Percentiles rank a stretch among this genome's conserved stretches.
Evolutionary conservation across 2,329 filamentous ascomycete genomes (phyloP).

Genomic region (Monilinia polystroma): DNA sequence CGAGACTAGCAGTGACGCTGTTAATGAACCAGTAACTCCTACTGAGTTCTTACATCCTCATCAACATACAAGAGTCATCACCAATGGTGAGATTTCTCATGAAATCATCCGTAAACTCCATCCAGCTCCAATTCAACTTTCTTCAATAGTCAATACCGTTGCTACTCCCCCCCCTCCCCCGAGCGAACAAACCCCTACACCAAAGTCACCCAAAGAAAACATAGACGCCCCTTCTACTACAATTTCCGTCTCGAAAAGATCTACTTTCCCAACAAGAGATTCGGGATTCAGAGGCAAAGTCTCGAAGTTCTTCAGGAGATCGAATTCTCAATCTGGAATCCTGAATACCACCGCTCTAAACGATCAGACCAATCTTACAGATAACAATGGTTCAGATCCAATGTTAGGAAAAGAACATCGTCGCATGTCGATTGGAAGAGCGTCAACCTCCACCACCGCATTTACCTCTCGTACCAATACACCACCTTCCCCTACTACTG

Average conservation of each 20-base stretch:
- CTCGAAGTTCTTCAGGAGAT: conserved; percentile 32
- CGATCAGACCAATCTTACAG: conserved; percentile 20
- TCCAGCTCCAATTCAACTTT: conserved; percentile 18
- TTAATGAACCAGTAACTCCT: conserved; percentile 61
- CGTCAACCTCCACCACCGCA: conserved; percentile 32
- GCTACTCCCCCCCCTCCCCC: conserved; percentile 27
- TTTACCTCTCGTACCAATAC: conserved; percentile 32
- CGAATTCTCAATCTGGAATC: conserved; percentile 26
- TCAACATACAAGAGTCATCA: conserved; percentile 46
- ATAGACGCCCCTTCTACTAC: conserved; percentile 1
- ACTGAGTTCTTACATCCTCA: conserved; percentile 57
- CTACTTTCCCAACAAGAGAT: conserved; percentile 24
- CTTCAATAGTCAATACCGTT: conserved; percentile 32
- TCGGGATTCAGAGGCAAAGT: conserved; percentile 26
- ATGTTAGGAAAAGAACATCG: conserved; percentile 27
- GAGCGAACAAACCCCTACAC: not conserved
- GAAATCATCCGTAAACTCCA: conserved; percentile 17
- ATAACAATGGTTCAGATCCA: conserved; percentile 29
- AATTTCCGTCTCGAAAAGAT: conserved; percentile 20
- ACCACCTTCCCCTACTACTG: conserved; percentile 52
- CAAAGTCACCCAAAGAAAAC: conserved; percentile 21
- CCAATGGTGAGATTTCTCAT: conserved; percentile 21
- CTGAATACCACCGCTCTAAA: conserved; percentile 18
- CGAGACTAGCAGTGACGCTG: conserved; percentile 59
- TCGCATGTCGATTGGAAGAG: conserved; percentile 26